phyloP scores from a whole-genome alignment of 2,329 filamentous ascomycete genomes.

The Alternaria consortialis region DNA sequence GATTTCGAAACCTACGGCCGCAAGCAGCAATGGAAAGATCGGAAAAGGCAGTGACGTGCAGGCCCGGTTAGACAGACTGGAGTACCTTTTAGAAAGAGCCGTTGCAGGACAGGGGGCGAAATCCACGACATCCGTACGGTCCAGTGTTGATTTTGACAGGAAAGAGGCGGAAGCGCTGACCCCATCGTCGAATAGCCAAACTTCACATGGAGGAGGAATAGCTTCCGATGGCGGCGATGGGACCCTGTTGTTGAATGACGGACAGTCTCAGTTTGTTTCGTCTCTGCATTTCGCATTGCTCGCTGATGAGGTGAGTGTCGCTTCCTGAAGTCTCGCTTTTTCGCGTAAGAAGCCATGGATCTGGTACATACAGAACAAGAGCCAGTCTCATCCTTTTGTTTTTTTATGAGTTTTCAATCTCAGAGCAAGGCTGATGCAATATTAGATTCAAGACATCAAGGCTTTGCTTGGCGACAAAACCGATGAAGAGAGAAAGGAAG shows the following conservation, averaged over 20 bases:
- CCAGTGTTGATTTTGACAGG: conserved; percentile 29
- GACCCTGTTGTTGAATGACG: conserved; percentile 48
- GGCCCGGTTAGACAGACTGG: conserved; percentile 48
- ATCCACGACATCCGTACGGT: conserved; percentile 24
- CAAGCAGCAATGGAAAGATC: conserved; percentile 26
- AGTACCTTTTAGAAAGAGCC: conserved; percentile 47
- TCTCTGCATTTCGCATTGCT: conserved; percentile 52
- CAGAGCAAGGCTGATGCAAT: conserved; percentile 1
- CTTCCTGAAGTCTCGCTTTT: neutral
- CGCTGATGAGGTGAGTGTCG: conserved; percentile 47
- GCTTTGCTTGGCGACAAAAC: conserved; percentile 45
- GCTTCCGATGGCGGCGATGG: conserved; percentile 49
- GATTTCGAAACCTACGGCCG: conserved; percentile 36
- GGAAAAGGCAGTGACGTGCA: conserved; percentile 47
- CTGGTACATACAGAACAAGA: neutral
- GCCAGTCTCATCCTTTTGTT: neutral
- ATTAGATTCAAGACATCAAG: conserved; percentile 52
- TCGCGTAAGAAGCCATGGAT: neutral
- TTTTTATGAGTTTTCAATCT: neutral
- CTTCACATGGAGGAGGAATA: conserved; percentile 46
- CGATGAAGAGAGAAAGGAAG: conserved; percentile 41
- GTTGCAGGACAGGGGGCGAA: conserved; percentile 34
- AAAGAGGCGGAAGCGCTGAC: conserved; percentile 36
- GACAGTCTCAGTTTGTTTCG: conserved; percentile 52
- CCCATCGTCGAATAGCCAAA: conserved; percentile 47